Base-by-base conservation (phyloP, 495 filamentous ascomycete species). In the Penicillium dipodomyicola region DNA sequence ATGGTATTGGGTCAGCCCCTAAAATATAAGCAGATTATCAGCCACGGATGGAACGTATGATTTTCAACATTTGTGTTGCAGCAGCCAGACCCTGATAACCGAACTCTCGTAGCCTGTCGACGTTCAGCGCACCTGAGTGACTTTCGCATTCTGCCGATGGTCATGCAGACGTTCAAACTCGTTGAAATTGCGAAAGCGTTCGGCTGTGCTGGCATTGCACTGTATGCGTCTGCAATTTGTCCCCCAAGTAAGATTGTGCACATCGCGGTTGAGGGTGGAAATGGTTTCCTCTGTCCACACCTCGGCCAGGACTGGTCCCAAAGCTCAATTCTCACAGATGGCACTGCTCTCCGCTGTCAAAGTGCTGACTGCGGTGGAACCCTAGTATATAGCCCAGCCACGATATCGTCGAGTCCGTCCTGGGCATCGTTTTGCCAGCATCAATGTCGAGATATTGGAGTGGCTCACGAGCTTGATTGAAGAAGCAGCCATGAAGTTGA, bases 31-130 rank as follows among this genome's bases (percentile, higher is more conserved):
- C 0, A 68, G 42, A 15, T 65, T 64, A 42, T 80, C 76, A 0
- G 73, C 76, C 12, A 72, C 57, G 72, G 67, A 79, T 81, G 73
- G 65, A 79, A 81, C 23, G 77, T 72, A 50, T 78, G 74, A 15
- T 72, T 63, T 69, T 64, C 5, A 80, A 60, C 17, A 68, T 49
- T 39, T 58, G 56, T 27, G 69, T 69, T 0, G 72, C 70, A 12
- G 58, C 55, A 27, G 75, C 50, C 1, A 29, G 80, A 62, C 72
- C 62, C 35, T 62, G 37, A 8, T 67, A 57, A 20, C 59, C 39
- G 1, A 74, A 32, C 14, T 61, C 55, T 25, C 77, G 75, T 22
- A 82, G 64, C 20, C 50, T 29, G 8, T 63, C 54, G 2, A 81
- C 55, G 57, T 77, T 76, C 39, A 33, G 30, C 30, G 10, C 11